A percentile compares a stretch with the other conserved stretches of the same genome.
Evolutionary conservation across 805 yeast species (phyloP).

Genomic region (Saccharomycopsis sp.): DNA sequence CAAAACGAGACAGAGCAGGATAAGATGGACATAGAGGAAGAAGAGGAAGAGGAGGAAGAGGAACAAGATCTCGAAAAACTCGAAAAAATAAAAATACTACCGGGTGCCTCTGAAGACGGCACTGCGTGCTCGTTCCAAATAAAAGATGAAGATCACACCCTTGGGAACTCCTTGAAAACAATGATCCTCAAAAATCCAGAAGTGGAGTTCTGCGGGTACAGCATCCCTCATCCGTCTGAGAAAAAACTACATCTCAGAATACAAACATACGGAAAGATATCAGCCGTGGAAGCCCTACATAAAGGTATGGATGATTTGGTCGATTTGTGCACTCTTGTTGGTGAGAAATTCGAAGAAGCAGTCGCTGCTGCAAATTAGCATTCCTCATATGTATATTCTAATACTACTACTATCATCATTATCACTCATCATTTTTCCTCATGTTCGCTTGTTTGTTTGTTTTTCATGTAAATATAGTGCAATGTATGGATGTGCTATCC

Average conservation of each 20-base stretch:
- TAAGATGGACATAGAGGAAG: constrained; percentile 6
- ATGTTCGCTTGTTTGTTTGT: no score
- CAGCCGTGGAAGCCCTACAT: constrained; percentile 89
- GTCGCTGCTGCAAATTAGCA: no score
- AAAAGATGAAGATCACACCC: constrained; percentile 88
- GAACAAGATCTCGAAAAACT: constrained; percentile 24
- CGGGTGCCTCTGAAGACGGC: constrained; percentile 90
- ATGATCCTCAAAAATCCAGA: constrained; percentile 96
- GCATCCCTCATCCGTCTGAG: constrained; percentile 97
- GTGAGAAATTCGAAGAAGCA: constrained; percentile 63
- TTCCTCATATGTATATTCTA: no score
- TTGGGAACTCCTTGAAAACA: constrained; percentile 89
- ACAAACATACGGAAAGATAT: constrained; percentile 77
- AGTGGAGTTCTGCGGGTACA: constrained; percentile 96
- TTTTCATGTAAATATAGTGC: no score
- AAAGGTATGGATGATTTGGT: constrained; percentile 82
- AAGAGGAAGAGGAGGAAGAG: constrained; percentile 17
- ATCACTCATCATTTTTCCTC: no score
- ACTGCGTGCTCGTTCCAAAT: constrained; percentile 92
- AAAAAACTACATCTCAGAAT: constrained; percentile 80
- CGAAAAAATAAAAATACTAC: constrained; percentile 32
- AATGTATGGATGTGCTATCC: no score
- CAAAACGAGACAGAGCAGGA: neutral
- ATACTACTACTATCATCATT: no score
- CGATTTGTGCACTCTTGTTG: constrained; percentile 76